Conservation (phyloP, 2,329 filamentous ascomycete genomes). For the Orbilia ellipsospora region DNA sequence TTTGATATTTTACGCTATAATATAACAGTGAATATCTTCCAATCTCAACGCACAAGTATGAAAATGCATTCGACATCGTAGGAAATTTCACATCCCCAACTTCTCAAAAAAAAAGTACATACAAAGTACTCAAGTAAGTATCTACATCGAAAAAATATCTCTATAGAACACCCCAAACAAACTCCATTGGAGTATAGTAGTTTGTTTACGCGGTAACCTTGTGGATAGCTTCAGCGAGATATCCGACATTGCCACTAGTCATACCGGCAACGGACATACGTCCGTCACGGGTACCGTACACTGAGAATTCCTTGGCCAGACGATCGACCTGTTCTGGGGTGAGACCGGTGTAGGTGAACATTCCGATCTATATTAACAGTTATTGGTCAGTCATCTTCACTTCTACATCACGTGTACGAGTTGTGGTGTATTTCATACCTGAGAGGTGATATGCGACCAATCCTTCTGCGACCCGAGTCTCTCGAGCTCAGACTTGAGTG, state of each 20-base stretch:
- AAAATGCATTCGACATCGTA: no score
- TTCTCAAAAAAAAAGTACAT: background rate
- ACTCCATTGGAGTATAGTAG: no score
- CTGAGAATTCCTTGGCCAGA: conserved; percentile 72
- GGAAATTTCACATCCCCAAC: background rate
- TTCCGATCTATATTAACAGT: conserved; percentile 74
- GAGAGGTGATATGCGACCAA: conserved; percentile 97
- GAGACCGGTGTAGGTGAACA: conserved; percentile 92
- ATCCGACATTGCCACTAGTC: conserved; percentile 78
- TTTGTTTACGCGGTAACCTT: conserved; percentile 67
- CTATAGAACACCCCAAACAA: background rate
- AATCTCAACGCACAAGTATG: no score
- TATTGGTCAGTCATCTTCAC: background rate
- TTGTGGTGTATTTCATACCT: conserved; percentile 63
- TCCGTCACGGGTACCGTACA: conserved; percentile 95
- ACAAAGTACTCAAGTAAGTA: background rate
- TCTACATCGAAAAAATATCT: conserved; percentile 6
- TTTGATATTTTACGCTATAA: no score
- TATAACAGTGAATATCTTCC: no score
- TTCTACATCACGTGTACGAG: background rate
- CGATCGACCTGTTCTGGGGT: conserved; percentile 74
- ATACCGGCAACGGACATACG: conserved; percentile 88
- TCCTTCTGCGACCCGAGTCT: conserved; percentile 84
- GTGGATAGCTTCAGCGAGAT: conserved; percentile 84
- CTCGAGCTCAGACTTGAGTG: conserved; percentile 82